These are phyloP conservation scores for Agapanthus africanus DNA, from an alignment of 106 monocot genomes.

Conservation along the genomic window DNA sequence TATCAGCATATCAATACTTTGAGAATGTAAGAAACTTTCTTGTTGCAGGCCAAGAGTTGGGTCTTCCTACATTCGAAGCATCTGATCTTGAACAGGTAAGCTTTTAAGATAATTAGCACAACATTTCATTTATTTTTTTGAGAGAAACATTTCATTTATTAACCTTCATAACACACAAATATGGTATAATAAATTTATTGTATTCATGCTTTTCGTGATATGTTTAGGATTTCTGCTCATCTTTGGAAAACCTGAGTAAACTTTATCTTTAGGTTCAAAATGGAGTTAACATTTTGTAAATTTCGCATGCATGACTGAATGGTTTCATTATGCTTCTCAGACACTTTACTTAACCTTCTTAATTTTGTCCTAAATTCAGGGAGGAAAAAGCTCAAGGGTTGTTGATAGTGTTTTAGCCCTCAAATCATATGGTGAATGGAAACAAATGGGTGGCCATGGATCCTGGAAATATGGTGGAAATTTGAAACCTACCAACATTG, in stretches of 20 bases:
- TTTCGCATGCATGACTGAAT: background rate
- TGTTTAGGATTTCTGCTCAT: no score
- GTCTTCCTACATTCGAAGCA: constrained; percentile 85
- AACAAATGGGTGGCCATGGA: constrained; percentile 71
- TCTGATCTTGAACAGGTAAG: constrained; percentile 91
- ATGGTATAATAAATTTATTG: no score
- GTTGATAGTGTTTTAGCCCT: constrained; percentile 80
- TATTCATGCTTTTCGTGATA: no score
- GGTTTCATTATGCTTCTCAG: background rate
- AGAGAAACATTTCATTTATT: background rate
- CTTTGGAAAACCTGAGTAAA: no score
- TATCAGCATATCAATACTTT: constrained; percentile 94
- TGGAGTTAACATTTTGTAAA: background rate
- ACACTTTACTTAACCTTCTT: background rate
- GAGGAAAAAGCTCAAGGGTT: constrained; percentile 75
- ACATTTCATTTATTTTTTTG: no score
- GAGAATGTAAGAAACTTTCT: constrained; percentile 96
- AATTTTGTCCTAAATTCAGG: no score
- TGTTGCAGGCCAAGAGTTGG: constrained; percentile 72
- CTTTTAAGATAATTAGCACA: background rate
- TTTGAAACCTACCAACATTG: constrained; percentile 36
- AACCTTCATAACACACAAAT: background rate
- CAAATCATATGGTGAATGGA: constrained; percentile 88
- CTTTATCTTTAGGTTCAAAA: no score
- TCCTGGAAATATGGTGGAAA: constrained; percentile 82